A percentile compares a stretch with the other conserved stretches of the same genome.
Evolutionary conservation across 257 asterid genomes (phyloP).

Genomic region (Nicotiana obtusifolia): DNA sequence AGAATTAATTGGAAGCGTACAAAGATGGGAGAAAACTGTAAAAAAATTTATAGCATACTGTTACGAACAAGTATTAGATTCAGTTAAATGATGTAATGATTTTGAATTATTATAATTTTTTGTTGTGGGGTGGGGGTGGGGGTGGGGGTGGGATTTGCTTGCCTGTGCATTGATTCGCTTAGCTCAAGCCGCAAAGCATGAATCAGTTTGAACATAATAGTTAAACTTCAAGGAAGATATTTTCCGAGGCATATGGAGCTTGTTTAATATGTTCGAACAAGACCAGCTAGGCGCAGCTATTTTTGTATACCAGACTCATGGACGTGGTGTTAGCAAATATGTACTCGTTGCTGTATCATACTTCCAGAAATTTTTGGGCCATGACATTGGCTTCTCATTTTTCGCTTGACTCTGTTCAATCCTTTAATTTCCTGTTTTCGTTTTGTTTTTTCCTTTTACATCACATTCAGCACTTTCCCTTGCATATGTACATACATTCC

Average conservation of each 20-base stretch:
- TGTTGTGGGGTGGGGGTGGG: not conserved
- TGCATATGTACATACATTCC: not conserved
- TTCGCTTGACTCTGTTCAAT: not conserved
- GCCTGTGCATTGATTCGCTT: not conserved
- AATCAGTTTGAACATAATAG: not conserved
- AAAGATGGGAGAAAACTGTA: not conserved
- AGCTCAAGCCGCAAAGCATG: not conserved
- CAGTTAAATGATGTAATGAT: not conserved
- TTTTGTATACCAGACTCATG: not conserved
- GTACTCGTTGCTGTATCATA: not conserved
- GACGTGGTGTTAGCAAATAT: not conserved
- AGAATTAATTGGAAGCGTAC: conserved; percentile 5
- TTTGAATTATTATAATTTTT: too few species aligned
- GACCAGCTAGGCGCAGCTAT: not conserved
- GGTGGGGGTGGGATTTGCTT: too few species aligned
- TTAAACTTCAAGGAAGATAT: too few species aligned
- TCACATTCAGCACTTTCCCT: not conserved
- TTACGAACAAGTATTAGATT: not conserved
- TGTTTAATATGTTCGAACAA: not conserved
- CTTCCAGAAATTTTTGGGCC: not conserved
- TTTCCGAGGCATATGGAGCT: not conserved
- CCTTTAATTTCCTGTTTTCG: not conserved
- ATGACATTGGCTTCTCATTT: not conserved
- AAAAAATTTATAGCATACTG: not conserved
- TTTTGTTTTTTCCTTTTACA: not conserved